These are phyloP conservation scores for Candolleomyces eurysporus DNA, from an alignment of 768 basidiomycete genomes.

Conservation along the genomic window DNA sequence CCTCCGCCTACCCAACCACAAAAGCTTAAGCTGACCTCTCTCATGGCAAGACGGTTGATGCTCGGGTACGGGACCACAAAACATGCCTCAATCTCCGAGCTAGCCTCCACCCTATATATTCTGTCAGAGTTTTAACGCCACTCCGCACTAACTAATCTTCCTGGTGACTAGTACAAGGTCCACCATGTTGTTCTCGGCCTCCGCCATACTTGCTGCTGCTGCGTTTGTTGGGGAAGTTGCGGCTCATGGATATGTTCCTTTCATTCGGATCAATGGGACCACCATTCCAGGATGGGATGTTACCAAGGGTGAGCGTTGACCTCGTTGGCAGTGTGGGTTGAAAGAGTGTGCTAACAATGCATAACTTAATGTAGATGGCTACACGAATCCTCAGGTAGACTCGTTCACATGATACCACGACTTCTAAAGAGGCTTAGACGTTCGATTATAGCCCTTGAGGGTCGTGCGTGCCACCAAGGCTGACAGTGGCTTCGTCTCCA, in stretches of 20 bases:
- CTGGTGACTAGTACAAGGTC: background rate
- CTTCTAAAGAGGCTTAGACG: background rate
- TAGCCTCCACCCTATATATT: background rate
- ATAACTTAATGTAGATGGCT: slow-evolving; percentile 20
- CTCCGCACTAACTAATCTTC: background rate
- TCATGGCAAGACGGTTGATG: background rate
- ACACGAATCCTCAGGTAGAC: slow-evolving; percentile 30
- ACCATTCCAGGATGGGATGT: slow-evolving; percentile 35
- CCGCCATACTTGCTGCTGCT: slow-evolving; percentile 13
- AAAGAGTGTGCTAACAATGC: too few species aligned
- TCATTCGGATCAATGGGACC: slow-evolving; percentile 29
- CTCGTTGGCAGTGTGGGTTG: background rate
- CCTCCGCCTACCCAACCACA: background rate
- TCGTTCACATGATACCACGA: background rate
- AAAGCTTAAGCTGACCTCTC: background rate
- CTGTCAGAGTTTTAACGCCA: background rate
- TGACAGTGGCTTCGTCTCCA: slow-evolving; percentile 34
- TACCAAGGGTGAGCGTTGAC: slow-evolving; percentile 20
- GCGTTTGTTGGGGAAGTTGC: slow-evolving; percentile 20
- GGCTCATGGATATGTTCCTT: slow-evolving; percentile 36
- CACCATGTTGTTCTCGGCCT: slow-evolving; percentile 10
- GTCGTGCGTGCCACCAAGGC: slow-evolving; percentile 34
- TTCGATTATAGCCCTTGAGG: slow-evolving; percentile 24
- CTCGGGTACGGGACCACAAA: background rate
- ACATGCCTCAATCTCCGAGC: too few species aligned